Evolutionary conservation across 2,329 filamentous ascomycete species (phyloP).

Genomic region (Bisporella sp.): DNA sequence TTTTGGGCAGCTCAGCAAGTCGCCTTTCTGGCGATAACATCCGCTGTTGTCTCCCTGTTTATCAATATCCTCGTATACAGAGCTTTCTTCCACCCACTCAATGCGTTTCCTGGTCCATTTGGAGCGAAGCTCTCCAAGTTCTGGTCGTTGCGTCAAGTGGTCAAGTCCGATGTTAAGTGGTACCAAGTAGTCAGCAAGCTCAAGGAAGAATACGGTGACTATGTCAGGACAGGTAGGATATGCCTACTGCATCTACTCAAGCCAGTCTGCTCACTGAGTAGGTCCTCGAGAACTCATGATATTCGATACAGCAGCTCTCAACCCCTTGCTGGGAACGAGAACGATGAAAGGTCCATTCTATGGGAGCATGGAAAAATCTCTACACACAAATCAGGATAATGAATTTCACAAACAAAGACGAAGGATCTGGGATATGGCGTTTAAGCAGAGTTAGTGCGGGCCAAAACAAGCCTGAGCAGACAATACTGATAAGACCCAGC

Average conservation of each 20-base stretch:
- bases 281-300: conserved; percentile 13
- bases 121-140: conserved; percentile 15
- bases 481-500: neutral
- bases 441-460: conserved; percentile 3
- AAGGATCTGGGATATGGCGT: conserved; percentile 9
- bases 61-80: conserved; percentile 14
- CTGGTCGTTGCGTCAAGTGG: conserved; percentile 9
- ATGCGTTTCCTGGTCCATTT: conserved; percentile 16
- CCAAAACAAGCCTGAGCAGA: neutral
- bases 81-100: conserved; percentile 17
- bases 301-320: conserved; percentile 8
- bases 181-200: conserved; percentile 8
- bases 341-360: conserved; percentile 13
- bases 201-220: conserved; percentile 14
- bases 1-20: neutral
- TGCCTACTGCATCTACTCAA: neutral
- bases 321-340: conserved; percentile 9
- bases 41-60: neutral
- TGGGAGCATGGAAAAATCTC: conserved; percentile 6
- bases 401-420: conserved; percentile 11
- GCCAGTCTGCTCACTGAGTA: neutral
- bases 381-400: conserved; percentile 8
- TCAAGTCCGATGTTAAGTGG: conserved; percentile 8
- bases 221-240: conserved; percentile 9
- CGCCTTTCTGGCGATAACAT: neutral